Evolutionary conservation across 352 stramenopile species (phyloP).

Genomic region (Phytophthora constricta): DNA sequence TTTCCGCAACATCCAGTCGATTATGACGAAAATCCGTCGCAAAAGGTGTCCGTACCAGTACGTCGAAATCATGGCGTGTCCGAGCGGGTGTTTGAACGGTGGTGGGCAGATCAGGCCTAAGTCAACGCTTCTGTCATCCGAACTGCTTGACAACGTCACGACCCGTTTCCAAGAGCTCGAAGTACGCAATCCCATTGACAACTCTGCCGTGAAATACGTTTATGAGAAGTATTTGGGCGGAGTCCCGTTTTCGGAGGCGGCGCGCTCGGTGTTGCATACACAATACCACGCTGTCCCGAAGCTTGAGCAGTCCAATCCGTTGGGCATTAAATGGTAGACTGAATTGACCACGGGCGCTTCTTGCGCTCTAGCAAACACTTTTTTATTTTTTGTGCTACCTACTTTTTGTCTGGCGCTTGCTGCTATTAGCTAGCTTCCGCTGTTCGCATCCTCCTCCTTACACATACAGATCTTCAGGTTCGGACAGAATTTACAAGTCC

Average conservation of each 20-base stretch:
- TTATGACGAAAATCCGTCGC: constrained; percentile 93
- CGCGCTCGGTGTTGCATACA: constrained; percentile 72
- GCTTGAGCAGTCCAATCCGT: constrained; percentile 83
- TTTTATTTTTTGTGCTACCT: constrained; percentile 24
- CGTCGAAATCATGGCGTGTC: constrained; percentile 99
- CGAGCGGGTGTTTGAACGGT: constrained; percentile 97
- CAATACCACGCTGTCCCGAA: constrained; percentile 87
- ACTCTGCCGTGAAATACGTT: constrained; percentile 78
- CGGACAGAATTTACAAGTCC: constrained; percentile 33
- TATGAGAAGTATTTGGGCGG: constrained; percentile 86
- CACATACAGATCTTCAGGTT: constrained; percentile 26
- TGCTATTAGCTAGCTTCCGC: constrained; percentile 7
- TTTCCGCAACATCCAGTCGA: constrained; percentile 97
- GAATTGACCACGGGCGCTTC: constrained; percentile 14
- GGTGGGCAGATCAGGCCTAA: constrained; percentile 93
- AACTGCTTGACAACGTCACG: constrained; percentile 72
- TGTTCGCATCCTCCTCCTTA: constrained; percentile 24
- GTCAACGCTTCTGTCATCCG: constrained; percentile 58
- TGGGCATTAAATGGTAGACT: constrained; percentile 87
- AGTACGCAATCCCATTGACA: constrained; percentile 63
- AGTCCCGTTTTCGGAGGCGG: constrained; percentile 73
- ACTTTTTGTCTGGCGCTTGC: constrained; percentile 24
- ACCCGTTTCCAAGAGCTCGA: constrained; percentile 71
- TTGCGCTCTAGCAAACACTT: constrained; percentile 13
- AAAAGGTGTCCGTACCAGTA: constrained; percentile 95